A percentile compares a stretch with the other conserved stretches of the same genome.
Evolutionary conservation across 306 rosid genomes (phyloP).

Genomic region (Vachellia pachyceras): DNA sequence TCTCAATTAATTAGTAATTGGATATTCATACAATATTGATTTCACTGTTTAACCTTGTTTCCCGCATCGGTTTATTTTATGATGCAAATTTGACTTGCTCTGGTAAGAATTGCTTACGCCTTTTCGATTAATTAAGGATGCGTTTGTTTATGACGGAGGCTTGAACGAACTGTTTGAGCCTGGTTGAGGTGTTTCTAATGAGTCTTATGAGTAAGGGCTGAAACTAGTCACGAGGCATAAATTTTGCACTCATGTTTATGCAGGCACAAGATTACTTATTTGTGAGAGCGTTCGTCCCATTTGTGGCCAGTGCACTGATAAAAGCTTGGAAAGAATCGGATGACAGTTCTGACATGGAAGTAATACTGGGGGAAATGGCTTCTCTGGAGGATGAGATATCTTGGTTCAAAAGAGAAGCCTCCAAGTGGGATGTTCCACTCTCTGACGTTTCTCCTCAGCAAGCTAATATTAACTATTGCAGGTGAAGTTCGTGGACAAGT

Average conservation of each 20-base stretch:
- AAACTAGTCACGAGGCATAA: neutral
- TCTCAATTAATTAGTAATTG: neutral
- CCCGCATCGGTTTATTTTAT: neutral
- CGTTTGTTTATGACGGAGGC: neutral
- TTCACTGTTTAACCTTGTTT: neutral
- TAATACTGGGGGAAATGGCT: conserved; percentile 61
- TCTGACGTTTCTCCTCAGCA: conserved; percentile 58
- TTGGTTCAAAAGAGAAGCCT: conserved; percentile 79
- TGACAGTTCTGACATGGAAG: conserved; percentile 60
- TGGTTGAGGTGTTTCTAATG: neutral
- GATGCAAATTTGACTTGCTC: too few relatives aligned
- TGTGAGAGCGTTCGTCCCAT: conserved; percentile 71
- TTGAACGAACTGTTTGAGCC: neutral
- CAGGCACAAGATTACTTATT: conserved; percentile 86
- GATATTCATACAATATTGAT: neutral
- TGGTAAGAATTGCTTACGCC: too few relatives aligned
- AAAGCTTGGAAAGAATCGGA: conserved; percentile 77
- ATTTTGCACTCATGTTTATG: neutral
- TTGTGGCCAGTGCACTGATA: conserved; percentile 61
- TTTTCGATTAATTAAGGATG: neutral
- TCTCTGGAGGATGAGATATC: conserved; percentile 67
- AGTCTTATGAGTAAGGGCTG: conserved; percentile 1
- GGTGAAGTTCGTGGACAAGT: conserved; percentile 43
- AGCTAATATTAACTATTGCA: conserved; percentile 55
- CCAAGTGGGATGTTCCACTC: conserved; percentile 59